Evolutionary conservation across 495 filamentous ascomycete species (phyloP).

Genomic region (Xylaria longipes): DNA sequence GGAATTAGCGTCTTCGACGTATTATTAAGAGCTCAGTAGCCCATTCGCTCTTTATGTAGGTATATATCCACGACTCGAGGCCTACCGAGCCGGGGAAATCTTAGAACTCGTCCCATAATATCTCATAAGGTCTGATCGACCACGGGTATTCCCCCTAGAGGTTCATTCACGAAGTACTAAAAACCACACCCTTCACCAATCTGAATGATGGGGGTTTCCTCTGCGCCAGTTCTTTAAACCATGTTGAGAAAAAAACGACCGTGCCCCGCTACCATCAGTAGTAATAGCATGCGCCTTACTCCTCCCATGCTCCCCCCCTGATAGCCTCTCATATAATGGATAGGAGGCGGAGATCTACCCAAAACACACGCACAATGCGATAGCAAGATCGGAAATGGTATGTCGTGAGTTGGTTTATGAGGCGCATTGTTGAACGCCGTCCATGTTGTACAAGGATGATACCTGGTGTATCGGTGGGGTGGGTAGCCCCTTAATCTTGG

Average conservation of each 20-base stretch:
- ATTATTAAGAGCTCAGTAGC: conserved; percentile 16
- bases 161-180: not conserved
- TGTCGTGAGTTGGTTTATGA: conserved; percentile 15
- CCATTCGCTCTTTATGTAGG: conserved; percentile 2
- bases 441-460: conserved; percentile 33
- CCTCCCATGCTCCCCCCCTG: conserved; percentile 9
- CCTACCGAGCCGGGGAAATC: conserved; percentile 8
- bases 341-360: conserved; percentile 20
- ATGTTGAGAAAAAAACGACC: conserved; percentile 16
- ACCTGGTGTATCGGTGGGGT: conserved; percentile 15
- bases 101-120: not conserved
- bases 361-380: conserved; percentile 21
- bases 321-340: conserved; percentile 1
- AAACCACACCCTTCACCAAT: not conserved
- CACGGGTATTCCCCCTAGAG: not conserved
- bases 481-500: conserved; percentile 44
- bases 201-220: not conserved
- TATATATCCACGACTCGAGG: conserved; percentile 14
- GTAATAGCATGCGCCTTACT: conserved; percentile 25
- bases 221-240: conserved; percentile 9
- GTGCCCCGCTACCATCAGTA: conserved; percentile 13
- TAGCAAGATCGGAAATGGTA: conserved; percentile 12
- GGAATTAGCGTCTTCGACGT: conserved; percentile 13
- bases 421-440: conserved; percentile 6
- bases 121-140: not conserved